These are phyloP conservation scores for Phylloporus sp. DNA, from an alignment of 768 basidiomycete species.

Conservation along the genomic window DNA sequence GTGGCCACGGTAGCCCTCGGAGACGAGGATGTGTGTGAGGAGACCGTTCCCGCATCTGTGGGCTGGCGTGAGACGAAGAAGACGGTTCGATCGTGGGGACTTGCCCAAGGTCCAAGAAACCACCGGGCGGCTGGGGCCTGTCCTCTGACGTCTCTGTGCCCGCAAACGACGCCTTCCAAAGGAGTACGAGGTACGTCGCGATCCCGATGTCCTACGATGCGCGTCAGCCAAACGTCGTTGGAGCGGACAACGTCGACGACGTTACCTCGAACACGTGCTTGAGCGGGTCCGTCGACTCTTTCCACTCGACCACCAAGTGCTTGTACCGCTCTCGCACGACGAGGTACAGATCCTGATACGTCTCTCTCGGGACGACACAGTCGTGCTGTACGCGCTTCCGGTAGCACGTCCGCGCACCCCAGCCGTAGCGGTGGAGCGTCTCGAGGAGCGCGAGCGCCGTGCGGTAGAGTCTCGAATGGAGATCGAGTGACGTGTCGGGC, in stretches of 20 bases:
- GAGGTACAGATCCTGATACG: slow-evolving; percentile 89
- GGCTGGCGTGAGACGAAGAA: not conserved
- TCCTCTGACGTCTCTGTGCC: slow-evolving; percentile 11
- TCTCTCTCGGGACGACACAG: slow-evolving; percentile 63
- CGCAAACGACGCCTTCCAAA: slow-evolving; percentile 77
- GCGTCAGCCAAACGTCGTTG: not conserved
- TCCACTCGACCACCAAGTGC: slow-evolving; percentile 69
- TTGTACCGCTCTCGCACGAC: slow-evolving; percentile 82
- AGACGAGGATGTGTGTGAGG: slow-evolving; percentile 77
- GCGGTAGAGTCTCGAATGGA: slow-evolving; percentile 65
- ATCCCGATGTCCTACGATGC: slow-evolving; percentile 81
- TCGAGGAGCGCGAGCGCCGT: slow-evolving; percentile 80
- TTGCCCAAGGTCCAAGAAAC: slow-evolving; percentile 88
- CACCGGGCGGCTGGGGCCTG: slow-evolving; percentile 78
- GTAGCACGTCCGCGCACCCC: slow-evolving; percentile 77
- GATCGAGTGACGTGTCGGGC: slow-evolving; percentile 43
- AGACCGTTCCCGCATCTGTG: slow-evolving; percentile 88
- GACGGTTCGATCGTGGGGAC: slow-evolving; percentile 10
- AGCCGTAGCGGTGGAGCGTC: slow-evolving; percentile 82
- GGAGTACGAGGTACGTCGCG: slow-evolving; percentile 84
- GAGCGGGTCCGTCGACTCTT: slow-evolving; percentile 75
- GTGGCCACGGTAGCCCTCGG: slow-evolving; percentile 79
- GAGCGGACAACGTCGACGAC: not conserved
- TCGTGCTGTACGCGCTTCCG: slow-evolving; percentile 86
- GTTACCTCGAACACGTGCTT: slow-evolving; percentile 87